These are phyloP conservation scores for Carex arenaria DNA, from an alignment of 202 grass and related monocot species.

Conservation along the genomic window DNA sequence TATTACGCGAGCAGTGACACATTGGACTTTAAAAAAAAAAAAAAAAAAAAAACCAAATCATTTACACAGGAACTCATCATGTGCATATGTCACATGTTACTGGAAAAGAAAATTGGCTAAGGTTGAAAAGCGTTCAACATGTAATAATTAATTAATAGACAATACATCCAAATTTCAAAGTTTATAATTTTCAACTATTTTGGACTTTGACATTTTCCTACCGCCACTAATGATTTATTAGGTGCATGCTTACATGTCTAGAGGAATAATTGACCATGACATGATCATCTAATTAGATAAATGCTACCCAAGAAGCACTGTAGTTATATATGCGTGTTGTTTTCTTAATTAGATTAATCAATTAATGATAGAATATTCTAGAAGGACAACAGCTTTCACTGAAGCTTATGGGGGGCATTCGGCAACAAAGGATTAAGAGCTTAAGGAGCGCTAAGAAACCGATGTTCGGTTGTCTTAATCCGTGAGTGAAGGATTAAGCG, in stretches of 20 bases:
- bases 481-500: no score
- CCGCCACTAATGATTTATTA: slow-evolving; percentile 21
- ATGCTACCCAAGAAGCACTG: not conserved
- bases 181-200: not conserved
- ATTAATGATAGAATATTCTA: not conserved
- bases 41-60: not conserved
- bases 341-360: not conserved
- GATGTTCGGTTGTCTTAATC: no score
- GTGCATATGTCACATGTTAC: not conserved
- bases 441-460: no score
- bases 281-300: slow-evolving; percentile 2
- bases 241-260: slow-evolving; percentile 16
- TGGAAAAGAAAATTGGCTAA: slow-evolving; percentile 4
- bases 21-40: not conserved
- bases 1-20: not conserved
- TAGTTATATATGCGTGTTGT: not conserved
- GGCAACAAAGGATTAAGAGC: no score
- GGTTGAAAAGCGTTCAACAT: slow-evolving; percentile 10
- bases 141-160: slow-evolving; percentile 1
- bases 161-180: not conserved
- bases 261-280: not conserved
- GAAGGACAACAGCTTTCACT: not conserved
- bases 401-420: no score
- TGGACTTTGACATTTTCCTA: slow-evolving; percentile 27
- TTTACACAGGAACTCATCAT: not conserved